Evolutionary conservation across 148 eudicot species (phyloP).

Genomic region (Rheum nobile): DNA sequence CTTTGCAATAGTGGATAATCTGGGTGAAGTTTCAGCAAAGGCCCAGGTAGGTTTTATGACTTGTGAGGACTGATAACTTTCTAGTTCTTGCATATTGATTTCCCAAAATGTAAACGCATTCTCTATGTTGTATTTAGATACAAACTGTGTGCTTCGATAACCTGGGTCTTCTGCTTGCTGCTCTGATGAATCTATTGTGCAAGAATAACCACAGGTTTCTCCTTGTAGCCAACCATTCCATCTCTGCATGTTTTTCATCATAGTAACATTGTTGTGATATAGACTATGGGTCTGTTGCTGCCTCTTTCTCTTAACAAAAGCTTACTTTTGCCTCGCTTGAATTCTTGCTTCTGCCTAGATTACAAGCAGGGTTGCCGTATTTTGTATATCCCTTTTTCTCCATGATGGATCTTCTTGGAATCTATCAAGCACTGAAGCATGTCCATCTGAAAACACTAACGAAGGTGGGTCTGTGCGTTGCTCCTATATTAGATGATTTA

Average conservation of each 20-base stretch:
- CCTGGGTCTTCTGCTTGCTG: conserved; percentile 88
- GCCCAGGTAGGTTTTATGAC: conserved; percentile 45
- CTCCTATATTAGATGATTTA: background rate
- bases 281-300: background rate
- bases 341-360: conserved; percentile 21
- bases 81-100: background rate
- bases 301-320: background rate
- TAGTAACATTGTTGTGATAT: background rate
- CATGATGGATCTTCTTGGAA: conserved; percentile 70
- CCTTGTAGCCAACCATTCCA: background rate
- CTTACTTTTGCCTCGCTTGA: background rate
- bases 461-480: conserved; percentile 42
- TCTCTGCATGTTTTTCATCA: background rate
- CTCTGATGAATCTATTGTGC: conserved; percentile 49
- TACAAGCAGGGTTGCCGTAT: conserved; percentile 79
- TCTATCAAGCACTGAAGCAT: conserved; percentile 82
- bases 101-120: background rate
- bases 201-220: conserved; percentile 61
- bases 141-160: conserved; percentile 96
- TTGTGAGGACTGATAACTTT: background rate
- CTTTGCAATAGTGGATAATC: conserved; percentile 84
- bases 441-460: conserved; percentile 94
- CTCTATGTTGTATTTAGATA: conserved; percentile 42
- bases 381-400: conserved; percentile 76
- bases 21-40: conserved; percentile 98